Percentiles rank a stretch among this genome's conserved stretches.
Conservation (phyloP, 2,329 filamentous ascomycete species). For the Bipolaris gigantea region DNA sequence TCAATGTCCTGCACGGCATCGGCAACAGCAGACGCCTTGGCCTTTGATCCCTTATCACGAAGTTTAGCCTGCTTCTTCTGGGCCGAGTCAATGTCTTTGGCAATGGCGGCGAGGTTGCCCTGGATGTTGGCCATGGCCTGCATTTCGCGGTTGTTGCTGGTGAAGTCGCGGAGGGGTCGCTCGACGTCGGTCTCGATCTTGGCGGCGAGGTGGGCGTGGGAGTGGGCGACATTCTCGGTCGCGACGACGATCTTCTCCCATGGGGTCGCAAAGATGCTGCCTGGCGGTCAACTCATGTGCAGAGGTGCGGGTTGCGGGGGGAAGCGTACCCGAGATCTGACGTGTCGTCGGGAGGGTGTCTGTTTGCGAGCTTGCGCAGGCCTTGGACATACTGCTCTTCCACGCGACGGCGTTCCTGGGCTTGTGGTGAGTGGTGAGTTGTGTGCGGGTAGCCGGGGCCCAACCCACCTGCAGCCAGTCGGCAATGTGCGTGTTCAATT, state of each 20-base stretch:
- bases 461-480: constrained; percentile 91
- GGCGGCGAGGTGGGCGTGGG: constrained; percentile 77
- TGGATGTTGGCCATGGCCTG: constrained; percentile 79
- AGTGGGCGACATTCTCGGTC: constrained; percentile 77
- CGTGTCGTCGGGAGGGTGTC: constrained; percentile 71
- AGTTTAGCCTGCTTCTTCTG: constrained; percentile 86
- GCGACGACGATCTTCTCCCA: constrained; percentile 87
- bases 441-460: constrained; percentile 2
- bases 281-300: constrained; percentile 28
- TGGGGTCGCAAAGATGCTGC: constrained; percentile 82
- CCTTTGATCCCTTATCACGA: constrained; percentile 74
- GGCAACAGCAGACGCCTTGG: constrained; percentile 76
- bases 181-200: constrained; percentile 91
- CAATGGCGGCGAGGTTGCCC: constrained; percentile 75
- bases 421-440: constrained; percentile 24
- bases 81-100: constrained; percentile 80
- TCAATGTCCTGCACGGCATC: constrained; percentile 73
- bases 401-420: constrained; percentile 84
- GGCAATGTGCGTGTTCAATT: constrained; percentile 86
- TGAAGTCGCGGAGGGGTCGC: constrained; percentile 75
- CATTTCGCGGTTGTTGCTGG: constrained; percentile 71
- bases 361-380: constrained; percentile 77
- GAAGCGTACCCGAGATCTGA: constrained; percentile 80
- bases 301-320: background rate
- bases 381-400: constrained; percentile 87